These are phyloP conservation scores for Hymenoscyphus fructigenus DNA, from an alignment of 2,329 filamentous ascomycete species.

Conservation along the genomic window DNA sequence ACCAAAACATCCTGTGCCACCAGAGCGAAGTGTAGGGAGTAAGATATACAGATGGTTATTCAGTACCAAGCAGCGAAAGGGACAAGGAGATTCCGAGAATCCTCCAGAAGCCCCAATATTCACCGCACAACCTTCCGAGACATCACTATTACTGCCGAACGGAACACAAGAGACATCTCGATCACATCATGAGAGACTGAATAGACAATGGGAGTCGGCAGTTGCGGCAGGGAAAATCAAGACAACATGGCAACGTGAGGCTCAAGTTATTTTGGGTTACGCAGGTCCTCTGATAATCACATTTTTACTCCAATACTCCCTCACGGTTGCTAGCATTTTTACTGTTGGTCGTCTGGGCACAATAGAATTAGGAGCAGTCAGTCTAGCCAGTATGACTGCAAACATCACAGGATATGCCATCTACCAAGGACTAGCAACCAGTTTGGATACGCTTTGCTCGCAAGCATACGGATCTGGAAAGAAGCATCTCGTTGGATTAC, in stretches of 20 bases:
- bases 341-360: slow-evolving; percentile 75
- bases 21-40: slow-evolving; percentile 39
- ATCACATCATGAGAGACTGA: slow-evolving; percentile 57
- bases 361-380: slow-evolving; percentile 65
- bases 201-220: slow-evolving; percentile 81
- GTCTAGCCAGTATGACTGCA: slow-evolving; percentile 73
- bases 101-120: slow-evolving; percentile 19
- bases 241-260: slow-evolving; percentile 88
- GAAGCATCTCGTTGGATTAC: slow-evolving; percentile 82
- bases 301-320: slow-evolving; percentile 77
- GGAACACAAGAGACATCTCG: slow-evolving; percentile 43
- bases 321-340: slow-evolving; percentile 80
- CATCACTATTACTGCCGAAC: slow-evolving; percentile 42
- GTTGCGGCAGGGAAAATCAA: slow-evolving; percentile 77
- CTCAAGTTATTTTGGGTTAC: slow-evolving; percentile 74
- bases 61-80: slow-evolving; percentile 53
- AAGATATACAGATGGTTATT: slow-evolving; percentile 46
- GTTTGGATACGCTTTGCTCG: slow-evolving; percentile 86
- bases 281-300: slow-evolving; percentile 70
- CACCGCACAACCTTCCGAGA: slow-evolving; percentile 39
- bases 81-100: slow-evolving; percentile 43
- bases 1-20: slow-evolving; percentile 50
- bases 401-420: slow-evolving; percentile 77
- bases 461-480: slow-evolving; percentile 92
- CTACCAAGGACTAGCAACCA: slow-evolving; percentile 83